Percentiles rank a stretch among this genome's conserved stretches.
Conservation (phyloP, 2,329 filamentous ascomycete genomes). For the Westerdykella aurantiaca region DNA sequence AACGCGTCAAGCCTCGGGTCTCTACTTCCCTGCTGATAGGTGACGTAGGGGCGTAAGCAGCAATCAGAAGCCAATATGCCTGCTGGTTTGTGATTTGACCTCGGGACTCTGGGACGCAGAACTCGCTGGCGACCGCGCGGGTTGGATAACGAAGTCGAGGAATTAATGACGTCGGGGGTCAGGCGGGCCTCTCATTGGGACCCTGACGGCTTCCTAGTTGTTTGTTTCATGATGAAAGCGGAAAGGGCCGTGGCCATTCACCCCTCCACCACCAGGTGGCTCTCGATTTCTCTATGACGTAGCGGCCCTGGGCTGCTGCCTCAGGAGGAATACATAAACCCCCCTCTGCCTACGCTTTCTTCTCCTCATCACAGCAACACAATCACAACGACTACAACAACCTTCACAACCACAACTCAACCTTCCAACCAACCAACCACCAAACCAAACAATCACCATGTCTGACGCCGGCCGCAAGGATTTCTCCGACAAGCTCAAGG, state of each 20-base stretch:
- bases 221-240: neutral
- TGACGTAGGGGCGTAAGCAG: no score
- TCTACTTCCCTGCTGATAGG: no score
- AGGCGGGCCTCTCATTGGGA: neutral
- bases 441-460: slow-evolving; percentile 44
- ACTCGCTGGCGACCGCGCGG: no score
- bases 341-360: slow-evolving; percentile 1
- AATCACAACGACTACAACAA: slow-evolving; percentile 1
- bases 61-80: no score
- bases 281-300: neutral
- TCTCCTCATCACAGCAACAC: slow-evolving; percentile 13
- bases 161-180: neutral
- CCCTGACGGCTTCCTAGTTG: neutral
- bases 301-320: neutral
- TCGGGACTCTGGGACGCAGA: no score
- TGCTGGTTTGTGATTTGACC: no score
- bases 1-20: no score
- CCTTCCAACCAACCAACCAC: slow-evolving; percentile 17
- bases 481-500: slow-evolving; percentile 50
- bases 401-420: slow-evolving; percentile 12
- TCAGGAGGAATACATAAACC: slow-evolving; percentile 18
- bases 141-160: neutral
- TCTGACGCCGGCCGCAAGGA: slow-evolving; percentile 60
- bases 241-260: neutral
- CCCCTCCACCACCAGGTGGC: no score